Base-by-base conservation (phyloP, 2,329 filamentous ascomycete species). In the Venturia oleaginea region DNA sequence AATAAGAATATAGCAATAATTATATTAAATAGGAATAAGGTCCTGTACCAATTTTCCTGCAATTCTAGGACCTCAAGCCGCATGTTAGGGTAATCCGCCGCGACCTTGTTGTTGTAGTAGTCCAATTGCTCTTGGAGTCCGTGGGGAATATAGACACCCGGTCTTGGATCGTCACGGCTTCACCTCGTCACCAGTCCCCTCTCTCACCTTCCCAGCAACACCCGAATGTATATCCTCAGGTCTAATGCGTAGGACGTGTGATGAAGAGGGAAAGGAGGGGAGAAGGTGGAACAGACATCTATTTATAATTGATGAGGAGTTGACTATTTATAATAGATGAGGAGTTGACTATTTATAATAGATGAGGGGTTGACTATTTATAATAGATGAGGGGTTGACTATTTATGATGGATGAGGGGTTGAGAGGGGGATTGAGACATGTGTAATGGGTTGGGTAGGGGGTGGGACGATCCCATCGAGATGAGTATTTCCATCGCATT, bases 121-220 rank as follows among this genome's bases (percentile, higher is more conserved):
- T 89, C 89, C 71, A 88, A 85, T 76, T 99, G 94, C 73, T 93
- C 90, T 0, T 92, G 91, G 6, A 89, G 91, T 30, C 91, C 91
- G 42, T 79, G 80, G 0, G 94, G 94, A 24, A 99, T 83, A 74
- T 99, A 99, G 68, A 99, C 95, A 61, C 94, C 86, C 2, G 93
- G 93, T 19, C n/a, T n/a, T n/a, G n/a, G n/a, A n/a, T n/a, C n/a
- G n/a, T n/a, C n/a, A n/a, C n/a, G n/a, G n/a, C n/a, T n/a, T n/a
- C n/a, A n/a, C n/a, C n/a, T n/a, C n/a, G n/a, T n/a, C n/a, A n/a
- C n/a, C n/a, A n/a, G n/a, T n/a, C n/a, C n/a, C n/a, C n/a, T n/a
- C n/a, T n/a, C n/a, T n/a, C n/a, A n/a, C n/a, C n/a, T n/a, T n/a
- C n/a, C n/a, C n/a, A n/a, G n/a, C n/a, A n/a, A n/a, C n/a, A n/a